Conservation (phyloP, 169 alveolate species). For the Plasmodium billcollinsi region DNA sequence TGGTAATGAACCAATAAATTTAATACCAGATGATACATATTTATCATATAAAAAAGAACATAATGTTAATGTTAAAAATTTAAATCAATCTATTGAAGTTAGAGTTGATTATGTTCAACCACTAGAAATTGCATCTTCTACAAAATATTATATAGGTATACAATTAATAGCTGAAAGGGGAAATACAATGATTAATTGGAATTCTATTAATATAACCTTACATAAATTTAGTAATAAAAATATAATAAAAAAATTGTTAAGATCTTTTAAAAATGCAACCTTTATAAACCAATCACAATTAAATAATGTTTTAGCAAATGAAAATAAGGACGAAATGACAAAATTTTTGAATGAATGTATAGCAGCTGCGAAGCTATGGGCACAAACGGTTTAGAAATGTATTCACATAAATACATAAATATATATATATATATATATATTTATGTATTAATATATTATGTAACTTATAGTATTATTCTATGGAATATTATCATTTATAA, state of each 20-base stretch:
- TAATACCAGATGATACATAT: conserved; percentile 66
- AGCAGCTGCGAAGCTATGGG: conserved; percentile 84
- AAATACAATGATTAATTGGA: conserved; percentile 83
- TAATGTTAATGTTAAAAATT: conserved; percentile 75
- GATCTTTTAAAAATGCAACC: conserved; percentile 81
- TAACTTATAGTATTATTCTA: no score
- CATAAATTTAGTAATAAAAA: conserved; percentile 80
- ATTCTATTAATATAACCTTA: conserved; percentile 79
- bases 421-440: no score
- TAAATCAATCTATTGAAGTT: conserved; percentile 80
- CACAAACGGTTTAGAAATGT: conserved; percentile 73
- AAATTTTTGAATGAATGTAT: conserved; percentile 82
- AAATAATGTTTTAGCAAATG: conserved; percentile 50
- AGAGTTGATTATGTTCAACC: conserved; percentile 82
- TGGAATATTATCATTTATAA: no score
- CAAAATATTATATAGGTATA: conserved; percentile 84
- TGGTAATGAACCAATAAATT: conserved; percentile 82
- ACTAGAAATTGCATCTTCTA: conserved; percentile 80
- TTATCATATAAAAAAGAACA: conserved; percentile 72
- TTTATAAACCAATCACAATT: conserved; percentile 79
- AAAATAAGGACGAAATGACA: conserved; percentile 80
- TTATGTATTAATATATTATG: no score
- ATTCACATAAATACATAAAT: no score
- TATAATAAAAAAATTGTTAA: conserved; percentile 77
- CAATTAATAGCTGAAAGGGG: conserved; percentile 83